Evolutionary conservation across 1,284 basidiomycete genomes (phyloP), one percentile per base, ranked within the genome.

Genomic region (Cutaneotrichosporon arboriforme): DNA sequence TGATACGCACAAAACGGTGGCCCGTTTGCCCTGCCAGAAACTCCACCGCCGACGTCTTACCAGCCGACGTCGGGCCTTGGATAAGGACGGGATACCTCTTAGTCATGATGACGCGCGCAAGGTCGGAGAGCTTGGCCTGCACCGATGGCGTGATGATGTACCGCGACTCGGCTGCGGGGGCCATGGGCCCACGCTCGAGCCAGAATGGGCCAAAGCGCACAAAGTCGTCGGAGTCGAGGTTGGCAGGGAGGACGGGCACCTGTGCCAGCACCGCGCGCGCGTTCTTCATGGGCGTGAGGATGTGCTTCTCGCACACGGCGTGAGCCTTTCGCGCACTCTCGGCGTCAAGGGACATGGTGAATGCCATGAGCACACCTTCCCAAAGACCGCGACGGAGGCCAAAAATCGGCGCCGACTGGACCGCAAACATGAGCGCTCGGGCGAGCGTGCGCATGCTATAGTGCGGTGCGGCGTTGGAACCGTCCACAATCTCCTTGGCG

Each of bases 71-170:
- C 0, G 96, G 96, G 3, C 96, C 96, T 77, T 98, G 96, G 59
- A 99, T 96, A 17, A 99, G 81, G 9, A 99, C 88, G 5, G 96
- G 96, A 67, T 93, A 97, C 56, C 86, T 83, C 51, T 89, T 83
- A 1, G 90, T 92, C 43, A 90, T 77, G 46, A 97, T 84, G 58
- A 97, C 93, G 26, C 96, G 83, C 1, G 94, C 87, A 13, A 99
- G 81, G 69, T 97, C 90, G 31, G 91, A 81, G 20, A 99, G 81
- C 75, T 99, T 99, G 59, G 81, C 82, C 73, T 96, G 87, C n/a
- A 99, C 96, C 0, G 94, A 98, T 1, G 92, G 86, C 0, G 96
- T 98, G 73, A 96, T 84, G 66, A 99, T 85, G 71, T 98, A 98
- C 31, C 87, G 84, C 2, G 78, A 73, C 66, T 90, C 84, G 0